Conservation (phyloP, 2,329 filamentous ascomycete genomes). For the Macroventuria anomochaeta region DNA sequence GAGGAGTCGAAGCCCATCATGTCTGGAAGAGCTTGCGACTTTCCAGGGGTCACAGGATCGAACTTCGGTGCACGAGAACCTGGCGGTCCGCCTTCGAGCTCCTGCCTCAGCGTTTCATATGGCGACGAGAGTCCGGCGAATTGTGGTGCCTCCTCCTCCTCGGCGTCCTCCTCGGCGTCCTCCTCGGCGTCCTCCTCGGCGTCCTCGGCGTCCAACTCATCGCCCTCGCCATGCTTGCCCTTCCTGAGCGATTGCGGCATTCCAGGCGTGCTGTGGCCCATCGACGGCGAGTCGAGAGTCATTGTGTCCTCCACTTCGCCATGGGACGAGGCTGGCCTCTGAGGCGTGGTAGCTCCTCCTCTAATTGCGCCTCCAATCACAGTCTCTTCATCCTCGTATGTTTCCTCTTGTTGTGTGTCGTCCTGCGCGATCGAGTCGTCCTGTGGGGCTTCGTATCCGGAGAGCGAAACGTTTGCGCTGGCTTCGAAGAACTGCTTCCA, state of each 20-base stretch:
- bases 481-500: constrained; percentile 99
- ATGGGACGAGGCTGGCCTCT: constrained; percentile 42
- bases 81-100: constrained; percentile 71
- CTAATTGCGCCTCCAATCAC: constrained; percentile 42
- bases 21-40: constrained; percentile 46
- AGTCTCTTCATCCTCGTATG: constrained; percentile 55
- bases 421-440: constrained; percentile 62
- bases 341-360: constrained; percentile 54
- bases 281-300: constrained; percentile 66
- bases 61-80: constrained; percentile 35
- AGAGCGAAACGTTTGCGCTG: constrained; percentile 94
- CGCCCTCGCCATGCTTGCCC: constrained; percentile 17
- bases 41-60: constrained; percentile 48
- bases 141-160: constrained; percentile 44
- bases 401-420: constrained; percentile 46
- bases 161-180: constrained; percentile 20
- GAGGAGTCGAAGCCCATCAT: constrained; percentile 57
- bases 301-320: constrained; percentile 64
- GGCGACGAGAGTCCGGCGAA: constrained; percentile 75
- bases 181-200: too few species aligned
- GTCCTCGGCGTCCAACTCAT: constrained; percentile 18
- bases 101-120: constrained; percentile 74
- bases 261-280: constrained; percentile 67
- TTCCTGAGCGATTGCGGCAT: constrained; percentile 39
- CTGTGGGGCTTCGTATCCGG: constrained; percentile 83